Base-by-base conservation (phyloP, 2,329 filamentous ascomycete species). In the Cordyceps tenuipes region DNA sequence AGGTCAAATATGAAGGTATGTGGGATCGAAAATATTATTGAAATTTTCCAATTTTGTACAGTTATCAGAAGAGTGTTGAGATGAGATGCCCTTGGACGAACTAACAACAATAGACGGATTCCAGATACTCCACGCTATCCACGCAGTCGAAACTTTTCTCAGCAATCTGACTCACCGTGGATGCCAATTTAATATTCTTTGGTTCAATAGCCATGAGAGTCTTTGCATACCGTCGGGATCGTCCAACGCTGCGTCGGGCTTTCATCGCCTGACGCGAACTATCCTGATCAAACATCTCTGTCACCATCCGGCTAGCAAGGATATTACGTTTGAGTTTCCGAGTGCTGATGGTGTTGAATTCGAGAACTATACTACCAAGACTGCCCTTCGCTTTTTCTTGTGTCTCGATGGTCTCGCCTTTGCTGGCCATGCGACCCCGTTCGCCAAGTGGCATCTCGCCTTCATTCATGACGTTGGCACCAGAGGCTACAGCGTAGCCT, bases 141-240 rank as follows among this genome's bases (percentile, higher is more conserved):
- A 88, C 68, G 79, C 82, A 1, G 82, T 90, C 0, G 89, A 92
- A 69, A 76, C 74, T 8, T 86, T 90, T 64, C 76, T 91, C 1
- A 71, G 75, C 47, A 78, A 82, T 59, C 77, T 91, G 17, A 74
- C 77, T 47, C 78, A 79, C 59, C 78, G 87, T 54, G 84, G 85
- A 57, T 90, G 87, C 70, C 83, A 85, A 60, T 91, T 91, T 65
- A 81, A 90, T 63, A 71, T 91, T 62, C 73, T 85, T 17, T 92
- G 90, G 74, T 89, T 91, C 66, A 76, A 83, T 29, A 73, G 75
- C 59, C 76, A 85, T 59, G 72, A 79, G 64, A 68, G 75, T 5
- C 73, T 85, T 12, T 88, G 83, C 66, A 71, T 86, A 15, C 84
- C 86, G 5, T 21, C 39, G 0, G 7, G 31, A 19, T 48, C 21